Evolutionary conservation across 805 yeast genomes (phyloP).

Genomic region (Yamadazyma takamatsuzukensis): DNA sequence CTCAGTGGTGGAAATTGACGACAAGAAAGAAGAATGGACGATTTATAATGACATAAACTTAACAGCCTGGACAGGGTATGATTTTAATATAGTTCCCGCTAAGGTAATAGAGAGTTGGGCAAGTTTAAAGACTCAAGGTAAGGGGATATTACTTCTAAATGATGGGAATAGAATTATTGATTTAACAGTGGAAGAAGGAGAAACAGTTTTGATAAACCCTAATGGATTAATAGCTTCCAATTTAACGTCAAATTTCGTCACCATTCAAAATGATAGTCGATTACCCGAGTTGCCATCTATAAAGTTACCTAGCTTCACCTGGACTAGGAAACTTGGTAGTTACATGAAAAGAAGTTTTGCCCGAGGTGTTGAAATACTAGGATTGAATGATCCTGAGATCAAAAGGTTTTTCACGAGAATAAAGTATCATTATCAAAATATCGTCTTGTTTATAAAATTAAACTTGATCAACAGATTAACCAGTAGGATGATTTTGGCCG

Average conservation of each 20-base stretch:
- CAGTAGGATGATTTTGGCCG: constrained; percentile 16
- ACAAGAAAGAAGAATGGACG: constrained; percentile 41
- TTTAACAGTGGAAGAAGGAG: constrained; percentile 30
- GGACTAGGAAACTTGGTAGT: not conserved
- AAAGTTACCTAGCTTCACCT: not conserved
- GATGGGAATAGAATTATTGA: constrained; percentile 39
- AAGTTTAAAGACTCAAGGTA: constrained; percentile 29
- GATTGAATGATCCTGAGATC: constrained; percentile 1
- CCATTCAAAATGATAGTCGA: constrained; percentile 4
- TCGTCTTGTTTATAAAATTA: constrained; percentile 9
- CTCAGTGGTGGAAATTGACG: constrained; percentile 33
- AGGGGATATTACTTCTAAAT: constrained; percentile 38
- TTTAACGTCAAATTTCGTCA: constrained; percentile 4
- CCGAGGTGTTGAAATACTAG: not conserved
- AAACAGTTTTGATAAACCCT: constrained; percentile 37
- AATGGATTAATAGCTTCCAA: constrained; percentile 37
- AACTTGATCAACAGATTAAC: constrained; percentile 11
- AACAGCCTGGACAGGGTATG: constrained; percentile 48
- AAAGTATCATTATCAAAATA: constrained; percentile 5
- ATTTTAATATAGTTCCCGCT: constrained; percentile 19
- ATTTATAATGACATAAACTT: constrained; percentile 32
- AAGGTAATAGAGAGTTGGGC: constrained; percentile 17
- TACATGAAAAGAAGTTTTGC: not conserved
- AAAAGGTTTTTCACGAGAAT: constrained; percentile 1
- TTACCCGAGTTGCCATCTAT: constrained; percentile 2